phyloP scores from a whole-genome alignment of 2,329 filamentous ascomycete species.

The Lachnellula occidentalis region DNA sequence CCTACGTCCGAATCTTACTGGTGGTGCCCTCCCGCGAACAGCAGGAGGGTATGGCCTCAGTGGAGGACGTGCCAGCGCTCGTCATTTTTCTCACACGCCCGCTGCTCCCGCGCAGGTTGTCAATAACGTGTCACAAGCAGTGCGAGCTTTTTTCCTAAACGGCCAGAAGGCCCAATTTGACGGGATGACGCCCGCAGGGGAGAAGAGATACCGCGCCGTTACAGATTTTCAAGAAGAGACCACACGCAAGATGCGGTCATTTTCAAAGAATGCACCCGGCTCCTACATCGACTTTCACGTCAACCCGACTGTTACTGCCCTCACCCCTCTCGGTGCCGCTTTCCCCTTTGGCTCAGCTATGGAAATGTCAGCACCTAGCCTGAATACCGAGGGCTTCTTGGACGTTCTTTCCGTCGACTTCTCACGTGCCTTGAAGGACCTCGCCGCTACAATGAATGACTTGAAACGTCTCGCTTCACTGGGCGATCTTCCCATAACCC shows the following conservation, averaged over 20 bases:
- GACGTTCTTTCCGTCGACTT: conserved; percentile 86
- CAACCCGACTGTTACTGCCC: conserved; percentile 82
- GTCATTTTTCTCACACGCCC: conserved; percentile 87
- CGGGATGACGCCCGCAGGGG: conserved; percentile 65
- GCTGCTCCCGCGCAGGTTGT: conserved; percentile 84
- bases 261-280: conserved; percentile 56
- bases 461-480: conserved; percentile 69
- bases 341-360: conserved; percentile 41
- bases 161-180: conserved; percentile 86
- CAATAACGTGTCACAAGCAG: conserved; percentile 89
- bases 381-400: conserved; percentile 79
- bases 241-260: conserved; percentile 57
- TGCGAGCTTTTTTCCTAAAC: conserved; percentile 87
- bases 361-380: conserved; percentile 47
- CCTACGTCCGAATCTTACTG: conserved; percentile 86
- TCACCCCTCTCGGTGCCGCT: conserved; percentile 62
- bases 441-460: conserved; percentile 74
- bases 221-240: conserved; percentile 69
- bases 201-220: conserved; percentile 75
- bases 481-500: conserved; percentile 76
- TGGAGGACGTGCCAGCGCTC: conserved; percentile 60
- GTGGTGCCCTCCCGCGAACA: conserved; percentile 75
- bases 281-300: conserved; percentile 85
- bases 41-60: conserved; percentile 84
- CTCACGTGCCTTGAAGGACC: conserved; percentile 75